Conservation (phyloP, 2,329 filamentous ascomycete genomes). For the Diaporthe nobilis region DNA sequence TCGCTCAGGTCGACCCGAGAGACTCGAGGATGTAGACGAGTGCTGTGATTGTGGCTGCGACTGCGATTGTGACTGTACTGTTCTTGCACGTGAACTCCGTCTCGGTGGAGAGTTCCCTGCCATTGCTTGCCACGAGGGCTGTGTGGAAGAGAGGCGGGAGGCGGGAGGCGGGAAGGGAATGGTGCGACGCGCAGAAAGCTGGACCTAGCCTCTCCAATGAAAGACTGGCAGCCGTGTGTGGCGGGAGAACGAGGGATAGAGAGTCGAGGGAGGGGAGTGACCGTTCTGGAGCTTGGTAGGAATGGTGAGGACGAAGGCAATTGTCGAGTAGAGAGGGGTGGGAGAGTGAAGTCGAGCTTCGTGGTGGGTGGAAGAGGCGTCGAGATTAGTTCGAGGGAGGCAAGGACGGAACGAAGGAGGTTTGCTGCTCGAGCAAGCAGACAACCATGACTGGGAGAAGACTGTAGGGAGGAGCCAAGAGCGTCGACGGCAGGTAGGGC, state of each 20-base stretch:
- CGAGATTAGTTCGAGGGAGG: constrained; percentile 34
- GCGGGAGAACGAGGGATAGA: constrained; percentile 46
- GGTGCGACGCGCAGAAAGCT: constrained; percentile 35
- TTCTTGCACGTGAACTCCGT: constrained; percentile 92
- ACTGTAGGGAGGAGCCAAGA: constrained; percentile 15
- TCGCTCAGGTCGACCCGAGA: constrained; percentile 82
- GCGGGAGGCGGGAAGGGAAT: constrained; percentile 42
- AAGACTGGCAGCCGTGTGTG: constrained; percentile 43
- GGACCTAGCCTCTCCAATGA: constrained; percentile 42
- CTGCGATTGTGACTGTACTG: constrained; percentile 80
- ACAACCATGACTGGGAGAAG: constrained; percentile 32
- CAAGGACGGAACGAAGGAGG: constrained; percentile 38
- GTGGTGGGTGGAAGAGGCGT: constrained; percentile 32
- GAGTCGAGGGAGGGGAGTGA: constrained; percentile 6
- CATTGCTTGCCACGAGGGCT: constrained; percentile 62
- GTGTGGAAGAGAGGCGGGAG: constrained; percentile 50
- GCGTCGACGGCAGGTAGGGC: constrained; percentile 17
- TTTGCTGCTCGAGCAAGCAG: constrained; percentile 36
- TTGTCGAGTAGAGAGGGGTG: constrained; percentile 15
- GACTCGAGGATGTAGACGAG: constrained; percentile 83
- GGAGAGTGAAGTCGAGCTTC: constrained; percentile 15
- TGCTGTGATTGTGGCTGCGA: constrained; percentile 75
- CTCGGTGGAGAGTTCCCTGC: constrained; percentile 77
- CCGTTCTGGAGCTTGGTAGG: constrained; percentile 16
- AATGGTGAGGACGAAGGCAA: constrained; percentile 11